A percentile compares a stretch with the other conserved stretches of the same genome.
These are phyloP conservation scores for Suillus americanus DNA, from an alignment of 768 basidiomycete species.

Conservation along the genomic window DNA sequence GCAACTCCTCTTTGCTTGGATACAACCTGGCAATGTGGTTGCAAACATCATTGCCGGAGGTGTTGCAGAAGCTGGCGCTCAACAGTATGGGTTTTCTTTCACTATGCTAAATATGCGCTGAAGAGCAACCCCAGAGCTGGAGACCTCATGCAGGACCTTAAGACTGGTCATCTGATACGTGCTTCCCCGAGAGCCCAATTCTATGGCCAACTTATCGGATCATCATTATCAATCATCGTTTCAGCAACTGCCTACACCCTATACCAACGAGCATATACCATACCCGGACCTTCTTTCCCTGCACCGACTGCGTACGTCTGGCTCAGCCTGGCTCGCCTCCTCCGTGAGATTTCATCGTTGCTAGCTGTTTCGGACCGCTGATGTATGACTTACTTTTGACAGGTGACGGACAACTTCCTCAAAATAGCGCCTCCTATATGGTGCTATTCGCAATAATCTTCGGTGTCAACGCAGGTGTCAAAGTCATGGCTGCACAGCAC, in stretches of 20 bases:
- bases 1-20: constrained; percentile 90
- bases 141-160: constrained; percentile 98
- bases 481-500: constrained; percentile 54
- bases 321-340: constrained; percentile 72
- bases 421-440: constrained; percentile 79
- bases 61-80: constrained; percentile 94
- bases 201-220: constrained; percentile 91
- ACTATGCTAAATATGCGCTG: constrained; percentile 4
- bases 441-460: constrained; percentile 71
- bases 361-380: neutral
- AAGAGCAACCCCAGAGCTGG: constrained; percentile 61
- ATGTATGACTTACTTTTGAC: constrained; percentile 19
- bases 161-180: constrained; percentile 90
- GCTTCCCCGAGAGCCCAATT: constrained; percentile 95
- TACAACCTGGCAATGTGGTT: constrained; percentile 94
- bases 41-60: constrained; percentile 97
- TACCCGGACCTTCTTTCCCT: constrained; percentile 93
- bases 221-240: constrained; percentile 82
- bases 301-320: constrained; percentile 96
- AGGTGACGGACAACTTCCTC: constrained; percentile 84
- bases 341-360: constrained; percentile 49
- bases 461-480: constrained; percentile 61
- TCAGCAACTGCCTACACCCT: constrained; percentile 86
- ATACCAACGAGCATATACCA: constrained; percentile 83
- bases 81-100: constrained; percentile 56